These are phyloP conservation scores for Fusarium miscanthi DNA, from an alignment of 2,329 filamentous ascomycete genomes.

Conservation along the genomic window DNA sequence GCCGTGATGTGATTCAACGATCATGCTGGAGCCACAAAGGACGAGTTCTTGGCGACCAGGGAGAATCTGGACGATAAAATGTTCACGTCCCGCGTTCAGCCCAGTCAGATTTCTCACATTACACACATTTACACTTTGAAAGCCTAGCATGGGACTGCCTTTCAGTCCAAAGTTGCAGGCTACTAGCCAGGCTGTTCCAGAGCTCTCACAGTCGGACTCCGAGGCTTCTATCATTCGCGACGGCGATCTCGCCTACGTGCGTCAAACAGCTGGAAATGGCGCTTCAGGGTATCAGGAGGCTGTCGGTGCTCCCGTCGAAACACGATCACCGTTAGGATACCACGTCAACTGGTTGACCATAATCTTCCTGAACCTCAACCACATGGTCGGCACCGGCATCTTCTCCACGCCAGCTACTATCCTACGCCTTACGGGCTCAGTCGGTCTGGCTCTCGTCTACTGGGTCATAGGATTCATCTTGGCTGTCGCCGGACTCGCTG, in stretches of 20 bases:
- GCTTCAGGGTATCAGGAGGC: constrained; percentile 68
- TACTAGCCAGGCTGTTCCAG: not conserved
- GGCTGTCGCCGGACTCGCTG: constrained; percentile 63
- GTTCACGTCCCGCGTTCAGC: no score
- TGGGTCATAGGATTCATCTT: constrained; percentile 73
- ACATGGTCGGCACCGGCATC: constrained; percentile 72
- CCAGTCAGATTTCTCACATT: rapidly evolving
- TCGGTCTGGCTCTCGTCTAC: constrained; percentile 71
- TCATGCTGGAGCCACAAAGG: not conserved
- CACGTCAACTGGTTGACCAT: constrained; percentile 67
- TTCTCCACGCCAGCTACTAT: constrained; percentile 69
- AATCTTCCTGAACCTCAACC: constrained; percentile 69
- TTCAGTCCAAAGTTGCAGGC: not conserved
- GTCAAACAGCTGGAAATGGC: constrained; percentile 58
- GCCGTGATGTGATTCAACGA: not conserved
- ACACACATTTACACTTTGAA: no score
- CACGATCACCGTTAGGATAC: constrained; percentile 68
- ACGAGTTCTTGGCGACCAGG: not conserved
- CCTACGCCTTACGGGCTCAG: constrained; percentile 67
- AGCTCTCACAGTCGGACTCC: not conserved
- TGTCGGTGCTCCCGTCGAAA: constrained; percentile 70
- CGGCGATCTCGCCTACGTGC: constrained; percentile 32
- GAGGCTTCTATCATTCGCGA: constrained; percentile 31
- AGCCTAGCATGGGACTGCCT: not conserved
- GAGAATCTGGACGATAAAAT: not conserved